Evolutionary conservation across 208 protist genomes (phyloP).

Genomic region (Leishmania gerbilli): DNA sequence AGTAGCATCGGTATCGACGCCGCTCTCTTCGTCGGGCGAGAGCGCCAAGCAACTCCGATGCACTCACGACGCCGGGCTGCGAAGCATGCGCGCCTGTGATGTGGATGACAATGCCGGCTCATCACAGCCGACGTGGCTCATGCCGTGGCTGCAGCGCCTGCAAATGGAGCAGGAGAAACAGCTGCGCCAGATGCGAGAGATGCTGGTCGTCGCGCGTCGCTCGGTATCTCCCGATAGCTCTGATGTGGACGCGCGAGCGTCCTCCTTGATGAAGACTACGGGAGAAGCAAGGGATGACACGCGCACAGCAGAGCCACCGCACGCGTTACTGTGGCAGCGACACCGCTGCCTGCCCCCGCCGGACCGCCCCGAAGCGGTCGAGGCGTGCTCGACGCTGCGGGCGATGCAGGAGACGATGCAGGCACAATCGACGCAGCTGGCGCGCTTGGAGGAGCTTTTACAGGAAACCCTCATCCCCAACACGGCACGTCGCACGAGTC

Average conservation of each 20-base stretch:
- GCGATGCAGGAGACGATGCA: constrained; percentile 12
- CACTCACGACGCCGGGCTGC: neutral
- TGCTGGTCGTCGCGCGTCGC: constrained; percentile 27
- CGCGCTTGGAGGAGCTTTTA: neutral
- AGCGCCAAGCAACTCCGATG: neutral
- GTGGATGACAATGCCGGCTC: neutral
- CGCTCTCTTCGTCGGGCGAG: too few species aligned
- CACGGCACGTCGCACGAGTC: neutral
- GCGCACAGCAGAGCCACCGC: constrained; percentile 8
- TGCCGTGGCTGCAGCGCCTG: constrained; percentile 12
- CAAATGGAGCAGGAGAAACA: neutral
- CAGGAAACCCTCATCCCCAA: neutral
- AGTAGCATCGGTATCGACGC: neutral
- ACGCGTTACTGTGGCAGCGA: constrained; percentile 15
- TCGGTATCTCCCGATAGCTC: neutral
- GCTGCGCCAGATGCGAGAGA: constrained; percentile 25
- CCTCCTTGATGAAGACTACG: neutral
- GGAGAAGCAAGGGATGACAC: neutral
- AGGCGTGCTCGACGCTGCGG: constrained; percentile 12
- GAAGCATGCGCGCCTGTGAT: neutral
- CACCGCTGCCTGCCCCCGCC: constrained; percentile 20
- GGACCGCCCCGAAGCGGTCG: neutral
- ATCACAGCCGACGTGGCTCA: constrained; percentile 14
- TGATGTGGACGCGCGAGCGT: neutral
- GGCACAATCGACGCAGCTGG: constrained; percentile 7